Evolutionary conservation across 441 rosid species (phyloP).

Genomic region (Arabidopsis hybrid): DNA sequence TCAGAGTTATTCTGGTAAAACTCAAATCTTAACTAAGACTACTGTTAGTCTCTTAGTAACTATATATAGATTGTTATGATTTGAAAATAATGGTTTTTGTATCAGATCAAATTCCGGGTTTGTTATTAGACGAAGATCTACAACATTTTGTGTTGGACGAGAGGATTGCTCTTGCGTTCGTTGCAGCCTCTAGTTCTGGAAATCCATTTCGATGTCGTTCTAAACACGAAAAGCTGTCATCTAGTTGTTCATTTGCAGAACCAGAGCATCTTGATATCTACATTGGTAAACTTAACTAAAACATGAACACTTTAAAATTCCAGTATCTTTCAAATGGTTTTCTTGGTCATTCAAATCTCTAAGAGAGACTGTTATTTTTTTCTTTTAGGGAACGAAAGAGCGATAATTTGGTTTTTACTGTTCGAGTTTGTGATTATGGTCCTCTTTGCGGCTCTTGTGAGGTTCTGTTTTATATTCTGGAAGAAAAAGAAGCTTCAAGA

Average conservation of each 20-base stretch:
- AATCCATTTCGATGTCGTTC: slow-evolving; percentile 65
- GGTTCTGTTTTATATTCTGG: slow-evolving; percentile 88
- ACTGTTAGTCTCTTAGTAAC: background rate
- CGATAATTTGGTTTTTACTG: slow-evolving; percentile 62
- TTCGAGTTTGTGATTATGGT: slow-evolving; percentile 69
- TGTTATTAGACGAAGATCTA: slow-evolving; percentile 59
- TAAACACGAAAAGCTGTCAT: slow-evolving; percentile 62
- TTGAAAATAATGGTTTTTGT: slow-evolving; percentile 22
- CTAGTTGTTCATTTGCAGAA: slow-evolving; percentile 71
- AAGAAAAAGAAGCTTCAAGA: slow-evolving; percentile 79
- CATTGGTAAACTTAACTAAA: slow-evolving; percentile 46
- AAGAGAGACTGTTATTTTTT: background rate
- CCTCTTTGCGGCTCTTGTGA: slow-evolving; percentile 61
- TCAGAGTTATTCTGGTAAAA: slow-evolving; percentile 72
- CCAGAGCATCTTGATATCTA: slow-evolving; percentile 53
- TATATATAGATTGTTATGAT: background rate
- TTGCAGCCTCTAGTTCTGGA: slow-evolving; percentile 74
- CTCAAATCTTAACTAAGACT: background rate
- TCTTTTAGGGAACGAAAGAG: slow-evolving; percentile 64
- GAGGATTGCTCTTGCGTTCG: slow-evolving; percentile 71
- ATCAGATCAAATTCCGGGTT: slow-evolving; percentile 57
- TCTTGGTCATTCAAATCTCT: background rate
- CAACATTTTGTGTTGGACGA: slow-evolving; percentile 72
- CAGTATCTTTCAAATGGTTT: background rate
- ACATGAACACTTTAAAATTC: background rate